phyloP scores from a whole-genome alignment of 2,329 filamentous ascomycete species.

The Colletotrichum trifolii region DNA sequence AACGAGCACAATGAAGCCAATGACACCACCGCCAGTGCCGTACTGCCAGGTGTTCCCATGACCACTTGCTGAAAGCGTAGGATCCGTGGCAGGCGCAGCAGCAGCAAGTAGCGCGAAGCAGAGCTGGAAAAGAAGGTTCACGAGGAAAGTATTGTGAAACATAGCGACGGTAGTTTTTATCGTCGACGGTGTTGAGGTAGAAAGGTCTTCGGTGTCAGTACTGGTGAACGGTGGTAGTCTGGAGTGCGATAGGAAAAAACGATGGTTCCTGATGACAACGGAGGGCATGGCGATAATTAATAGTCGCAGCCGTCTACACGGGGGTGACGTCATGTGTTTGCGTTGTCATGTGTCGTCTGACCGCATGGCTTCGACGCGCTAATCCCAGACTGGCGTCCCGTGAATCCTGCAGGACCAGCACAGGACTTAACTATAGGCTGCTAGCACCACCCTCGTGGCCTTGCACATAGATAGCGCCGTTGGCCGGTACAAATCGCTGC shows the following conservation, averaged over 20 bases:
- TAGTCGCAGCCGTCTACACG: not conserved
- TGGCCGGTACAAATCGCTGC: too few species aligned
- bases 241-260: too few species aligned
- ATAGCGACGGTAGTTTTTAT: not conserved
- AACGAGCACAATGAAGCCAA: slow-evolving; percentile 70
- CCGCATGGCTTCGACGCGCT: not conserved
- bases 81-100: slow-evolving; percentile 61
- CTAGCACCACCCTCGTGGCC: too few species aligned
- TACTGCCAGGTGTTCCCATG: slow-evolving; percentile 64
- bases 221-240: not conserved
- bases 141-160: slow-evolving; percentile 41
- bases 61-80: slow-evolving; percentile 52
- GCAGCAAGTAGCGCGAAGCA: slow-evolving; percentile 60
- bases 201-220: not conserved
- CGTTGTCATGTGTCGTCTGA: not conserved
- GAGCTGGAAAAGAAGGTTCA: slow-evolving; percentile 61
- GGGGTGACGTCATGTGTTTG: not conserved
- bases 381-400: not conserved
- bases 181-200: not conserved
- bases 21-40: slow-evolving; percentile 69
- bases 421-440: not conserved
- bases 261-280: not conserved
- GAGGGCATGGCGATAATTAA: not conserved
- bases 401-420: not conserved
- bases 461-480: too few species aligned